A percentile compares a stretch with the other conserved stretches of the same genome.
These are phyloP conservation scores for Nigrospora sphaerica DNA, from an alignment of 2,329 filamentous ascomycete species.

Conservation along the genomic window DNA sequence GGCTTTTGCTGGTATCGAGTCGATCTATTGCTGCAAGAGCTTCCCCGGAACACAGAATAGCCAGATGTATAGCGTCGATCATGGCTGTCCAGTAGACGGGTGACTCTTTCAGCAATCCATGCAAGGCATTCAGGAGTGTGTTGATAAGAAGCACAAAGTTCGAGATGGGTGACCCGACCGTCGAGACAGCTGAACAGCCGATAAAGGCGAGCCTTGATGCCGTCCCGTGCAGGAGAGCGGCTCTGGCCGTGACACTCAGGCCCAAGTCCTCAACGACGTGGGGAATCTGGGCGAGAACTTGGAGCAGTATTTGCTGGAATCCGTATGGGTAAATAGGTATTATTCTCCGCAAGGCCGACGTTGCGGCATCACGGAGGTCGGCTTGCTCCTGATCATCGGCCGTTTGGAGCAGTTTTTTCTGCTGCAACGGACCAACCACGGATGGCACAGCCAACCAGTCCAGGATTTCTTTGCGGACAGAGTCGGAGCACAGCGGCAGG, in stretches of 20 bases:
- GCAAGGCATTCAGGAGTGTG: conserved; percentile 19
- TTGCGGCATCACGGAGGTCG: conserved; percentile 16
- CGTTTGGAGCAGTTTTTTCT: conserved; percentile 8
- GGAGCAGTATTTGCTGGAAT: conserved; percentile 20
- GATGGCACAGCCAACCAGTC: conserved; percentile 15
- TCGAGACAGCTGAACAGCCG: conserved; percentile 36
- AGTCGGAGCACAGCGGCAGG: conserved; percentile 17
- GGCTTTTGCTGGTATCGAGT: no score
- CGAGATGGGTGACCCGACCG: conserved; percentile 18
- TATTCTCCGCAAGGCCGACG: conserved; percentile 15
- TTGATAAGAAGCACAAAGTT: conserved; percentile 33
- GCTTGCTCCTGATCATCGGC: conserved; percentile 2
- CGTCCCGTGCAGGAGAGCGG: conserved; percentile 23
- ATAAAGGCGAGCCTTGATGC: conserved; percentile 40
- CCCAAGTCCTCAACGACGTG: conserved; percentile 11
- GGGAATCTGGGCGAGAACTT: conserved; percentile 17
- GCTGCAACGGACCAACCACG: conserved; percentile 16
- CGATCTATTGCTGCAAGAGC: neutral
- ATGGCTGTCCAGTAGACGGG: conserved; percentile 14
- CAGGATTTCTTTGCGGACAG: conserved; percentile 16
- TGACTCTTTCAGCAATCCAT: conserved; percentile 12
- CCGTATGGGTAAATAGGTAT: conserved; percentile 18
- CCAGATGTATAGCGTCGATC: conserved; percentile 20
- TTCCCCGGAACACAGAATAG: conserved; percentile 9
- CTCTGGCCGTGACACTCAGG: conserved; percentile 7